Evolutionary conservation across 768 basidiomycete species (phyloP).

Genomic region (Favolaschia claudopus): DNA sequence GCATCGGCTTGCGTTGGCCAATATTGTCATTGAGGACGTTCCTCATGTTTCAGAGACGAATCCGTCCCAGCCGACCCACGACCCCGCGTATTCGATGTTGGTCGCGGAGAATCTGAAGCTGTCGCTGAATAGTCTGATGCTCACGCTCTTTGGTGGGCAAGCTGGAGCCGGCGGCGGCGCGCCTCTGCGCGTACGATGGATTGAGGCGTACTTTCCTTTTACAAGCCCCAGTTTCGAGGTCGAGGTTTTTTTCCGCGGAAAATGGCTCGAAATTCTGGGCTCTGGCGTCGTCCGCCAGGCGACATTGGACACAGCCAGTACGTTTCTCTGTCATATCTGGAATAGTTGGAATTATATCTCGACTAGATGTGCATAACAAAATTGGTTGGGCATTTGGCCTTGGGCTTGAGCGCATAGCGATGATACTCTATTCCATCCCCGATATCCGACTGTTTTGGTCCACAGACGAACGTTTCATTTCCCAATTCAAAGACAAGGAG

Average conservation of each 20-base stretch:
- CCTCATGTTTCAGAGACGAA: slow-evolving; percentile 78
- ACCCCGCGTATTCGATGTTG: slow-evolving; percentile 73
- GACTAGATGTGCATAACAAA: slow-evolving; percentile 76
- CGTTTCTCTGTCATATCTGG: slow-evolving; percentile 38
- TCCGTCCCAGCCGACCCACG: slow-evolving; percentile 81
- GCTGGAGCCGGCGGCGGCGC: slow-evolving; percentile 51
- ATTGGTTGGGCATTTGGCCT: slow-evolving; percentile 99
- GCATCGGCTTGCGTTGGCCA: slow-evolving; percentile 66
- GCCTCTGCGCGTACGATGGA: slow-evolving; percentile 93
- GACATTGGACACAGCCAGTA: slow-evolving; percentile 87
- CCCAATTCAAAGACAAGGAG: slow-evolving; percentile 81
- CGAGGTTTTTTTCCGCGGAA: slow-evolving; percentile 94
- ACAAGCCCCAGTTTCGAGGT: slow-evolving; percentile 98
- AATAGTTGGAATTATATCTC: slow-evolving; percentile 28
- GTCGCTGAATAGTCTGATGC: slow-evolving; percentile 85
- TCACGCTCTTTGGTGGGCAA: slow-evolving; percentile 78
- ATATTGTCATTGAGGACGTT: slow-evolving; percentile 89
- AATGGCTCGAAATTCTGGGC: slow-evolving; percentile 97
- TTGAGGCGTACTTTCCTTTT: slow-evolving; percentile 98
- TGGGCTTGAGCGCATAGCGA: slow-evolving; percentile 95
- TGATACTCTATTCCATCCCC: slow-evolving; percentile 96
- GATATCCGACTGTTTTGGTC: slow-evolving; percentile 99
- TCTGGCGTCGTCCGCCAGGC: slow-evolving; percentile 91
- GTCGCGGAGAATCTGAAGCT: slow-evolving; percentile 89
- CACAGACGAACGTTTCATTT: slow-evolving; percentile 81